Conservation (phyloP, 2,329 filamentous ascomycete species). For the Talaromyces sp. region DNA sequence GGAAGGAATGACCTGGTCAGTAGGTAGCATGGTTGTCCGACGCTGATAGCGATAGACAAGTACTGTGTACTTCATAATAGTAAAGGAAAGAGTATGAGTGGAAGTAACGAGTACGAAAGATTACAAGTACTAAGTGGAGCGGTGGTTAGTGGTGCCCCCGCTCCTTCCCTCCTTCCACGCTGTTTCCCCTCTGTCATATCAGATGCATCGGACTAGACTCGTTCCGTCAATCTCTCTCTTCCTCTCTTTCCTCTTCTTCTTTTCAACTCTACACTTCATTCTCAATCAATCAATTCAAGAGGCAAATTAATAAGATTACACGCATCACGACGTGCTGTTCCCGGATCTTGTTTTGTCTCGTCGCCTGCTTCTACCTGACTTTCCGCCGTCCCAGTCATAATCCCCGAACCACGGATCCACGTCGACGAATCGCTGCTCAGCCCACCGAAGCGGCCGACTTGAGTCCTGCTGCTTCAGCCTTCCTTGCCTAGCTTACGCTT, state of each 20-base stretch:
- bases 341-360: not conserved
- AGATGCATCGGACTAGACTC: not conserved
- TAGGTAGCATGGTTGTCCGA: not conserved
- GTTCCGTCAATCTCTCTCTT: not conserved
- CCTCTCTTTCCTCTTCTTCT: not conserved
- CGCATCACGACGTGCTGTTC: not conserved
- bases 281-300: not conserved
- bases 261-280: not conserved
- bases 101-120: not conserved
- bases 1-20: not conserved
- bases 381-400: not conserved
- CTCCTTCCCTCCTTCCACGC: conserved; percentile 9
- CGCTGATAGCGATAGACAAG: not conserved
- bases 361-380: conserved; percentile 8
- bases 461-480: not conserved
- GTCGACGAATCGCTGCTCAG: conserved; percentile 9
- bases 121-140: not conserved
- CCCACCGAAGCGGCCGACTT: conserved; percentile 2
- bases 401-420: conserved; percentile 17
- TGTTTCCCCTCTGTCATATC: conserved; percentile 8
- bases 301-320: not conserved
- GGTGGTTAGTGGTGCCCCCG: not conserved
- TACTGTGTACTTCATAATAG: not conserved
- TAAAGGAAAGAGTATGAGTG: not conserved
- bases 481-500: not conserved